Percentiles rank a stretch among this genome's conserved stretches.
Evolutionary conservation across 257 asterid genomes (phyloP).

Genomic region (Rehmannia glutinosa): DNA sequence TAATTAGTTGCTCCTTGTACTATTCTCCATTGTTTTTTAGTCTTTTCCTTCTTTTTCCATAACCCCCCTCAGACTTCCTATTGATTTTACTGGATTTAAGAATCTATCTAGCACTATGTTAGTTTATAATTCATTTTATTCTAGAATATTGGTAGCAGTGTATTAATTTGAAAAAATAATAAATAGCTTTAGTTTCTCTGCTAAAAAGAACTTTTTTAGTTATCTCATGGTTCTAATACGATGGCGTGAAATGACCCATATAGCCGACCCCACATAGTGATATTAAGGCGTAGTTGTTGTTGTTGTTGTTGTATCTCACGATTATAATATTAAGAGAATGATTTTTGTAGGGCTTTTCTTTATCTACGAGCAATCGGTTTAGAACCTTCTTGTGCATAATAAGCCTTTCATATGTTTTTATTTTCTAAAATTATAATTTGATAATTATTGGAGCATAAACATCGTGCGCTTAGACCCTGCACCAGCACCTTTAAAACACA

Average conservation of each 20-base stretch:
- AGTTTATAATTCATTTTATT: too few species aligned
- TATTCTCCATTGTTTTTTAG: too few species aligned
- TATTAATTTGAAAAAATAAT: neutral
- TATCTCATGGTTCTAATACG: neutral
- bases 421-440: neutral
- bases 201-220: neutral
- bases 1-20: too few species aligned
- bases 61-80: neutral
- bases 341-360: neutral
- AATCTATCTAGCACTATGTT: too few species aligned
- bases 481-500: neutral
- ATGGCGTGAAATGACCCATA: too few species aligned
- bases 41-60: neutral
- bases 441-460: neutral
- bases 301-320: too few species aligned
- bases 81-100: too few species aligned
- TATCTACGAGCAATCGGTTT: too few species aligned
- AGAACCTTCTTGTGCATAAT: too few species aligned
- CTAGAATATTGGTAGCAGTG: neutral
- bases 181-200: neutral
- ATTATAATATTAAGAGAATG: neutral
- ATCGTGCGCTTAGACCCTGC: neutral
- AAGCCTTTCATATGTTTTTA: neutral
- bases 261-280: too few species aligned
- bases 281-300: too few species aligned